Conservation (phyloP, 2,329 filamentous ascomycete species). For the Cadophora gregata region DNA sequence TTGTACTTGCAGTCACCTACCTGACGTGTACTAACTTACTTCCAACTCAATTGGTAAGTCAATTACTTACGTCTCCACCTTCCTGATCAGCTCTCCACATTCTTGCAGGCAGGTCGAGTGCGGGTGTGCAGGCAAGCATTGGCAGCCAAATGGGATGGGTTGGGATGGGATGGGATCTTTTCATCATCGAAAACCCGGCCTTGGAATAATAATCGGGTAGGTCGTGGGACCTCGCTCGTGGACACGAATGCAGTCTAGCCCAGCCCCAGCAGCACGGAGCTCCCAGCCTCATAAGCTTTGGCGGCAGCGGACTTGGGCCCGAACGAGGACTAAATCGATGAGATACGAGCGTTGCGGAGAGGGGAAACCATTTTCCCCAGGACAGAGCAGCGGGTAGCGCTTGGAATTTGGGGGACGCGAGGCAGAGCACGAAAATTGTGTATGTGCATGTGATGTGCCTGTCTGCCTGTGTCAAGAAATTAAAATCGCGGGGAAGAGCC, state of each 20-base stretch:
- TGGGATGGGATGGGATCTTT: neutral
- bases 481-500: neutral
- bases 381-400: neutral
- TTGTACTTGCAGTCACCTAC: conserved; percentile 1
- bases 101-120: neutral
- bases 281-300: neutral
- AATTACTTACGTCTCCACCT: neutral
- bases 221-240: neutral
- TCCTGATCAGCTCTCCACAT: neutral
- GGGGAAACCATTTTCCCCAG: neutral
- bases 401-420: neutral
- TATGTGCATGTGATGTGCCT: neutral
- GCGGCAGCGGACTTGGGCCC: neutral
- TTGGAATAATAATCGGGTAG: neutral
- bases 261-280: neutral
- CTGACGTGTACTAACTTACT: neutral
- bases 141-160: neutral
- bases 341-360: neutral
- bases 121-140: neutral
- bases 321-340: neutral
- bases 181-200: neutral
- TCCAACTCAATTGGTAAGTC: neutral
- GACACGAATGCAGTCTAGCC: neutral
- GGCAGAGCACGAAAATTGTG: neutral
- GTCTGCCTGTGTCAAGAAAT: neutral